These are phyloP conservation scores for Jackrogersella multiformis DNA, from an alignment of 495 filamentous ascomycete genomes.

Conservation along the genomic window DNA sequence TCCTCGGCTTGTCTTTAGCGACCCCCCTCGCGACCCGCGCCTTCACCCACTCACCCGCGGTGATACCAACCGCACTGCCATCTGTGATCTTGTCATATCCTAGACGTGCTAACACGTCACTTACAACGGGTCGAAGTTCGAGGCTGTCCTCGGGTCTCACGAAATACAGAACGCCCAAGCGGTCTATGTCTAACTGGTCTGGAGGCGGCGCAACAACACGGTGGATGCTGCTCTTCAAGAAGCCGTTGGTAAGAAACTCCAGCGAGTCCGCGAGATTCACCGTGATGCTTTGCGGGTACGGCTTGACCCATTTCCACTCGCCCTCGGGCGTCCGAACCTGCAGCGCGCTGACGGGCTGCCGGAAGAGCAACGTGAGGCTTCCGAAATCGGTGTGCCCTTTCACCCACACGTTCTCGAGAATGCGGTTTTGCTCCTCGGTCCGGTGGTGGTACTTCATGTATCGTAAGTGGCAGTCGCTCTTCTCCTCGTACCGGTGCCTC, in stretches of 20 bases:
- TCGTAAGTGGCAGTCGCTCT: slow-evolving; percentile 59
- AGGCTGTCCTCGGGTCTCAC: slow-evolving; percentile 47
- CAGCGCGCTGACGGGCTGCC: slow-evolving; percentile 61
- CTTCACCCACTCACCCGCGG: slow-evolving; percentile 55
- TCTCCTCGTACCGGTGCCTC: slow-evolving; percentile 59
- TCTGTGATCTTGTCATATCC: slow-evolving; percentile 49
- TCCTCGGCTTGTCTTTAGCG: slow-evolving; percentile 31
- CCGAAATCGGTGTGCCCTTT: slow-evolving; percentile 68
- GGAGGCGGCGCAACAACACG: slow-evolving; percentile 60
- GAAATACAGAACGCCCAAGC: slow-evolving; percentile 63
- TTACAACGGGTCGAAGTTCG: slow-evolving; percentile 47
- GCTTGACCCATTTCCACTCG: slow-evolving; percentile 61
- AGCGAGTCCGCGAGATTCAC: slow-evolving; percentile 64
- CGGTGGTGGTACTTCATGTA: slow-evolving; percentile 65
- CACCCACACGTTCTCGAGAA: slow-evolving; percentile 45
- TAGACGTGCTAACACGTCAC: slow-evolving; percentile 41
- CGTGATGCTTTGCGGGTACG: slow-evolving; percentile 62
- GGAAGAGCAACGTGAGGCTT: slow-evolving; percentile 64
- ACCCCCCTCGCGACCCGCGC: slow-evolving; percentile 47
- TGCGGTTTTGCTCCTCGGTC: slow-evolving; percentile 52
- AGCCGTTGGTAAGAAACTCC: slow-evolving; percentile 59
- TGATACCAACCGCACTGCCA: slow-evolving; percentile 50
- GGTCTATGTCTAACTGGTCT: slow-evolving; percentile 62
- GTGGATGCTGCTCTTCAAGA: slow-evolving; percentile 63
- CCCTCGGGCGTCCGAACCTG: slow-evolving; percentile 60